Evolutionary conservation across 345 rosid species (phyloP), one percentile per base, ranked within the genome.

Genomic region (Cardamine occulta): DNA sequence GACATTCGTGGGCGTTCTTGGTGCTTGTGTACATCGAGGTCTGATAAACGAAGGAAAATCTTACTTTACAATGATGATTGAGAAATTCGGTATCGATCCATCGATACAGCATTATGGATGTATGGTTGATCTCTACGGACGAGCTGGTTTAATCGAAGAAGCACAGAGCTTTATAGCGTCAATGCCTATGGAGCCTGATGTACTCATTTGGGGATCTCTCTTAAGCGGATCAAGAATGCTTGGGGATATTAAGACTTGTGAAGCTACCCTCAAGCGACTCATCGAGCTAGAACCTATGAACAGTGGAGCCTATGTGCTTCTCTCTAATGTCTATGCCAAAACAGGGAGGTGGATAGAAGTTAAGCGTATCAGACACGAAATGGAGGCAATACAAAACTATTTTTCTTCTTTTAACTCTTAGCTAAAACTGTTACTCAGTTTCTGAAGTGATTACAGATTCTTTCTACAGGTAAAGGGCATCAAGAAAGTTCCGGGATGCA

Each of bases 11-110:
- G 88, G 91, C 13, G 69, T 61, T 68, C 81, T 86, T 52, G 80
- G 89, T 59, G 93, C 96, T 49, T 84, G 89, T 56, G 86, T 76
- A 19, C 87, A 86, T 74, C 78, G 79, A 28, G 83, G 89, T 44
- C 64, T 84, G 63, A 77, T 86, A 23, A 64, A 66, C 14, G n/a
- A 79, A 63, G 87, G 83, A 13, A 73, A 79, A 77, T 74, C 80
- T 4, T 72, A 78, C 49, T 86, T 84, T 37, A 19, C 54, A 23
- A 74, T 77, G 80, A 86, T 86, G 87, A 58, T 8, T 5, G 77
- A 79, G 67, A 80, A 49, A 5, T 81, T 74, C 12, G 76, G 82
- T 61, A 74, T 84, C 53, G 4, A 52, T 62, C 88, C 87, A 14
- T 65, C 60, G 9, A 74, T 84, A 31, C 83, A 79, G 54, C 86